Percentiles rank a stretch among this genome's conserved stretches.
Evolutionary conservation across 495 filamentous ascomycete species (phyloP).

Genomic region (Penicillium simplicissimum): DNA sequence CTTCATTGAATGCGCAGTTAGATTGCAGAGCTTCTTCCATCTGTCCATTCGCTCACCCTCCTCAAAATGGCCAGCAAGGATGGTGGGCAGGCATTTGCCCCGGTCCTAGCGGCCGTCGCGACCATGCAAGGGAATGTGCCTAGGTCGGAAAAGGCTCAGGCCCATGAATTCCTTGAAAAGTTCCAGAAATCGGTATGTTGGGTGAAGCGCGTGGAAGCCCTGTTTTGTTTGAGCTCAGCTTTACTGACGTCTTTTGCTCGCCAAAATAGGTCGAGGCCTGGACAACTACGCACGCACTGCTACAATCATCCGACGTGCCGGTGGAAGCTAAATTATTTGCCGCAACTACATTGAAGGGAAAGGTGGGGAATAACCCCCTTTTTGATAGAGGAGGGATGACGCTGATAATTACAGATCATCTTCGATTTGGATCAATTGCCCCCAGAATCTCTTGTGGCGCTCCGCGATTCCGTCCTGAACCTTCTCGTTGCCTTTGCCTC

Average conservation of each 20-base stretch:
- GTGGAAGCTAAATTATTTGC: slow-evolving; percentile 91
- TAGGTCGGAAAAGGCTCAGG: slow-evolving; percentile 79
- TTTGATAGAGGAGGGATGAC: background rate
- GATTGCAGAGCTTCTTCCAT: slow-evolving; percentile 17
- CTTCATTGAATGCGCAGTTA: slow-evolving; percentile 20
- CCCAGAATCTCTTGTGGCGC: slow-evolving; percentile 64
- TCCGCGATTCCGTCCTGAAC: slow-evolving; percentile 79
- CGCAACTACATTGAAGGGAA: slow-evolving; percentile 94
- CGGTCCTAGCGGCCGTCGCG: slow-evolving; percentile 82
- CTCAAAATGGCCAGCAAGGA: slow-evolving; percentile 69
- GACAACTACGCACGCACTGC: slow-evolving; percentile 79
- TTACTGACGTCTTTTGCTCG: background rate
- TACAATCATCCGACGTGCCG: slow-evolving; percentile 72
- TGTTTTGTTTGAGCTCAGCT: slow-evolving; percentile 10
- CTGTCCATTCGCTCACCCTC: slow-evolving; percentile 18
- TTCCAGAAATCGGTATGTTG: slow-evolving; percentile 96
- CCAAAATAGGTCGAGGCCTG: slow-evolving; percentile 74
- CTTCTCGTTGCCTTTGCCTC: slow-evolving; percentile 75
- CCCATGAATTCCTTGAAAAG: slow-evolving; percentile 84
- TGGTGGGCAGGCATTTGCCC: slow-evolving; percentile 69
- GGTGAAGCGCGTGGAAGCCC: background rate
- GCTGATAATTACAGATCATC: slow-evolving; percentile 61
- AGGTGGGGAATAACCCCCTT: slow-evolving; percentile 58
- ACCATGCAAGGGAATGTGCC: slow-evolving; percentile 88
- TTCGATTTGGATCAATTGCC: slow-evolving; percentile 87